Conservation (phyloP, 192 early-diverging fungal species). For the Jimgerdemannia flammicorona region DNA sequence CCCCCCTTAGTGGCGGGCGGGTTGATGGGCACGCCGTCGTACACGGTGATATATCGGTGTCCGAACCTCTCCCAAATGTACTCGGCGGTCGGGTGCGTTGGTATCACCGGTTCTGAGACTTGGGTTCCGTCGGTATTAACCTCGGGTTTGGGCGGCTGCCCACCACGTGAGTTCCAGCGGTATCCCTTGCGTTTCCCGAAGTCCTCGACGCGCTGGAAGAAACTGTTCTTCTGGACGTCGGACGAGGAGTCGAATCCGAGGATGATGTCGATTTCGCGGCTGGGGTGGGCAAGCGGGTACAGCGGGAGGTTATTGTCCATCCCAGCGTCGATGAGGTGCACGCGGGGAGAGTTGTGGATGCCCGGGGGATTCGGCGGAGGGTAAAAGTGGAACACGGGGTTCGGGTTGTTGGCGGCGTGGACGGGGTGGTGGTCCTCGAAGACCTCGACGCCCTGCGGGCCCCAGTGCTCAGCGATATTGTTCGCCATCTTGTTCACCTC, state of each 20-base stretch:
- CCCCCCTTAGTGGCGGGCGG: slow-evolving; percentile 32
- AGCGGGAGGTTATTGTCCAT: slow-evolving; percentile 70
- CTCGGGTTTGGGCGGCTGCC: neutral
- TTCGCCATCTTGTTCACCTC: neutral
- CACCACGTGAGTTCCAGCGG: slow-evolving; percentile 2
- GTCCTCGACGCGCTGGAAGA: slow-evolving; percentile 37
- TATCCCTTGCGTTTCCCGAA: neutral
- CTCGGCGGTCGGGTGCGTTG: neutral
- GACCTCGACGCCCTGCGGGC: neutral
- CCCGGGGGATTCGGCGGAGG: neutral
- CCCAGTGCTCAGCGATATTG: neutral
- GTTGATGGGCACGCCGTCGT: neutral
- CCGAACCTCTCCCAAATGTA: neutral
- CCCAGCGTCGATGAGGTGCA: slow-evolving; percentile 65
- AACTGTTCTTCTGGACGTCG: slow-evolving; percentile 56
- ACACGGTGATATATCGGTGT: neutral
- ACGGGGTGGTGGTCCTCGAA: neutral
- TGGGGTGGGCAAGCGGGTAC: slow-evolving; percentile 53
- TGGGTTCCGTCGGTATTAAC: neutral
- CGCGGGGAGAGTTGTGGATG: slow-evolving; percentile 4
- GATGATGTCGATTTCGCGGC: slow-evolving; percentile 62
- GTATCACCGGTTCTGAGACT: neutral
- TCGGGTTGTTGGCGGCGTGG: neutral
- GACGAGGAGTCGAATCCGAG: slow-evolving; percentile 63
- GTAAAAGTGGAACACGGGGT: neutral